phyloP scores from a whole-genome alignment of 2,329 filamentous ascomycete species.

The Chaetothyriales sp. region DNA sequence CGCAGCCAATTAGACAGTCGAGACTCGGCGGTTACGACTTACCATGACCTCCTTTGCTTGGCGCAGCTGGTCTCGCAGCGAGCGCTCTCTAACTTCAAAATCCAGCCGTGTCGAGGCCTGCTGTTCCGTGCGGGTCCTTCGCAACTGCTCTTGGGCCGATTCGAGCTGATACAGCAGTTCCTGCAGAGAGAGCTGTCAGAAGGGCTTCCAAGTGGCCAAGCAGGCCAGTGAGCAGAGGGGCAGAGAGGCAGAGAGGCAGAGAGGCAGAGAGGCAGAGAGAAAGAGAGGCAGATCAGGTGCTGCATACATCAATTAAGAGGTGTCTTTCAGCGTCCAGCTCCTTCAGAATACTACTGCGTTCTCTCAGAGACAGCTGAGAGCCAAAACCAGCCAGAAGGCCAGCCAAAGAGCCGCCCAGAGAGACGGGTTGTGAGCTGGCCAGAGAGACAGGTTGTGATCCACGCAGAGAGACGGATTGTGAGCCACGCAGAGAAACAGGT shows the following conservation, averaged over 20 bases:
- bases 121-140: conserved; percentile 8
- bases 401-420: background rate
- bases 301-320: conserved; percentile 33
- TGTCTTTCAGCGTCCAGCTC: conserved; percentile 34
- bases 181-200: conserved; percentile 19
- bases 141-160: conserved; percentile 26
- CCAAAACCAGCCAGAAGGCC: background rate
- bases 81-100: conserved; percentile 26
- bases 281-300: background rate
- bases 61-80: conserved; percentile 34
- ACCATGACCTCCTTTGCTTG: conserved; percentile 35
- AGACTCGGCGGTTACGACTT: conserved; percentile 10
- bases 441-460: background rate
- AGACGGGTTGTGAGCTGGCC: conserved; percentile 6
- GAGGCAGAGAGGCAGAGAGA: background rate
- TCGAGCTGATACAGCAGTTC: conserved; percentile 35
- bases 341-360: conserved; percentile 33
- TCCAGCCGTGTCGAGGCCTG: background rate
- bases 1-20: background rate
- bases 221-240: conserved; percentile 1
- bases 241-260: conserved; percentile 1
- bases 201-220: background rate
- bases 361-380: conserved; percentile 5
- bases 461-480: no score
- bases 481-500: background rate